phyloP scores from a whole-genome alignment of 495 filamentous ascomycete genomes.

The Xylaria venustula region DNA sequence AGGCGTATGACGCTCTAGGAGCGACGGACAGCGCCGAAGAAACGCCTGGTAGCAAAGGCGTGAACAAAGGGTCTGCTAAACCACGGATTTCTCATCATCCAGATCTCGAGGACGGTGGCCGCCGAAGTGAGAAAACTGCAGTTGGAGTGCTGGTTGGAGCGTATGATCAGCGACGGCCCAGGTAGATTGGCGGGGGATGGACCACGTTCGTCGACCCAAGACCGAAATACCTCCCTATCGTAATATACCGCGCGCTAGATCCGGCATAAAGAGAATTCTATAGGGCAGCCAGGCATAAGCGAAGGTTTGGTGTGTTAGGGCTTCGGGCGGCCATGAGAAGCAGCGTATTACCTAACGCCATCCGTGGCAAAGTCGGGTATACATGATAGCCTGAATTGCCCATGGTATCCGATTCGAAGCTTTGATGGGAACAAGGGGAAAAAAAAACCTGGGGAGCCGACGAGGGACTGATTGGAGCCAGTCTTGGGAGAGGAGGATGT shows the following conservation, averaged over 20 bases:
- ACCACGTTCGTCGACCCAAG: slow-evolving; percentile 8
- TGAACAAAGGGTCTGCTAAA: background rate
- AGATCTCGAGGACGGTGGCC: background rate
- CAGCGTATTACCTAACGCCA: background rate
- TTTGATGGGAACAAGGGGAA: background rate
- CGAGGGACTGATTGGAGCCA: background rate
- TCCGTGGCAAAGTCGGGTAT: background rate
- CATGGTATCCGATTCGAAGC: background rate
- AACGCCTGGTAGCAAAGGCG: background rate
- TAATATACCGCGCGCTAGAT: slow-evolving; percentile 3
- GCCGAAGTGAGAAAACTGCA: background rate
- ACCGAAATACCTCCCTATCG: background rate
- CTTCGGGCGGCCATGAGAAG: background rate
- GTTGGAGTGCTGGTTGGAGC: background rate
- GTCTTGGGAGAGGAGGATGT: background rate
- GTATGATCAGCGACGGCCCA: slow-evolving; percentile 1
- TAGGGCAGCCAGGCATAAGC: background rate
- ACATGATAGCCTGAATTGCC: background rate
- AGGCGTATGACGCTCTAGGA: background rate
- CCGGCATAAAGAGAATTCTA: slow-evolving; percentile 1
- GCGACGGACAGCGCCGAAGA: background rate
- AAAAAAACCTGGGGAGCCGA: background rate
- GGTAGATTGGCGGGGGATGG: background rate
- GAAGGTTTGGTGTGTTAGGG: background rate
- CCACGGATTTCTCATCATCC: background rate